Conservation (phyloP, 768 basidiomycete species). For the Cystofilobasidium capitatum region DNA sequence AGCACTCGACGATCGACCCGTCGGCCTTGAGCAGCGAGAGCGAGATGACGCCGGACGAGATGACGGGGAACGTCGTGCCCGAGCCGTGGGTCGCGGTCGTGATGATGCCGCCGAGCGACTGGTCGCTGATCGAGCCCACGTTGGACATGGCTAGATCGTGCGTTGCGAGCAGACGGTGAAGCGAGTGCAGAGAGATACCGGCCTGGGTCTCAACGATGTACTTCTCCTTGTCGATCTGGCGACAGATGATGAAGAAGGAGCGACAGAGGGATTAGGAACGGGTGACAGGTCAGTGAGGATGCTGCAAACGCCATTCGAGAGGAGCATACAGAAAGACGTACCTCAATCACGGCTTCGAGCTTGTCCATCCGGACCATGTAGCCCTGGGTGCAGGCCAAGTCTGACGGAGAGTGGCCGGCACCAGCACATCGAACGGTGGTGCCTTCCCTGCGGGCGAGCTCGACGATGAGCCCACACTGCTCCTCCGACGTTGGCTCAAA, state of each 20-base stretch:
- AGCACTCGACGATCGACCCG: slow-evolving; percentile 59
- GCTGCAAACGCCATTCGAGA: neutral
- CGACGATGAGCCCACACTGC: slow-evolving; percentile 65
- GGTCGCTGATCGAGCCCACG: slow-evolving; percentile 92
- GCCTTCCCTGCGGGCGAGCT: slow-evolving; percentile 64
- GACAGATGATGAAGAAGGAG: neutral
- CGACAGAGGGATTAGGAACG: neutral
- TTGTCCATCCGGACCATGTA: slow-evolving; percentile 74
- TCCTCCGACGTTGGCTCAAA: slow-evolving; percentile 64
- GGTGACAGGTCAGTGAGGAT: neutral
- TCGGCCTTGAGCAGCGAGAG: slow-evolving; percentile 68
- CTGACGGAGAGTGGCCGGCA: slow-evolving; percentile 85
- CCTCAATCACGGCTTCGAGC: slow-evolving; percentile 65
- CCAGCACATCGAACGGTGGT: slow-evolving; percentile 71
- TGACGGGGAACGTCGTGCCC: slow-evolving; percentile 65
- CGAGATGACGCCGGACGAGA: slow-evolving; percentile 69
- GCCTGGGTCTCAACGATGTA: slow-evolving; percentile 30
- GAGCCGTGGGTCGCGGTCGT: slow-evolving; percentile 93
- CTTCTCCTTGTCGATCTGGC: slow-evolving; percentile 25
- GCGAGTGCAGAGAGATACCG: slow-evolving; percentile 52
- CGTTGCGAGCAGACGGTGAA: slow-evolving; percentile 58
- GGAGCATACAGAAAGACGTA: slow-evolving; percentile 41
- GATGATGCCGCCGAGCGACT: slow-evolving; percentile 82
- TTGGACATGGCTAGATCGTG: slow-evolving; percentile 76
- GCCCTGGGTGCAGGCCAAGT: slow-evolving; percentile 79